These are phyloP conservation scores for Verticillium dahliae DNA, from an alignment of 2,329 filamentous ascomycete species.

Conservation along the genomic window DNA sequence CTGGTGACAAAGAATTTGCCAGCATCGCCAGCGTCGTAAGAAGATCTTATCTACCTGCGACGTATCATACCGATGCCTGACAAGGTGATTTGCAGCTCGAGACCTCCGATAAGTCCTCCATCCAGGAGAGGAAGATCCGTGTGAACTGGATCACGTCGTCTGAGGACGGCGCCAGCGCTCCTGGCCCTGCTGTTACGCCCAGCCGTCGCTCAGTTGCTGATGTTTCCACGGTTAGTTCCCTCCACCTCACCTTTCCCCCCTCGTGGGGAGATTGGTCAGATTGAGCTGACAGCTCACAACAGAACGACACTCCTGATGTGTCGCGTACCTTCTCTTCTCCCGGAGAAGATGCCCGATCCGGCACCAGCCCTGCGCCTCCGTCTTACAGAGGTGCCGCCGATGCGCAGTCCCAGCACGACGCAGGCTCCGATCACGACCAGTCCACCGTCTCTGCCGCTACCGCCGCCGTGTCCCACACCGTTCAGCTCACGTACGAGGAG, in stretches of 20 bases:
- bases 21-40: conserved; percentile 51
- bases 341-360: conserved; percentile 19
- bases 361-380: conserved; percentile 22
- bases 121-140: conserved; percentile 93
- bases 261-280: too few species aligned
- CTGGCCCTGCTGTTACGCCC: conserved; percentile 27
- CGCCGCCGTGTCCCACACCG: conserved; percentile 37
- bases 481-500: conserved; percentile 45
- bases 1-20: conserved; percentile 73
- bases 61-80: conserved; percentile 3
- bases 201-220: conserved; percentile 31
- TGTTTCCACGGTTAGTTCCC: conserved; percentile 12
- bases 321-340: conserved; percentile 40
- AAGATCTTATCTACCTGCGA: conserved; percentile 9
- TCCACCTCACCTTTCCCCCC: not conserved
- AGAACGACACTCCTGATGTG: conserved; percentile 35
- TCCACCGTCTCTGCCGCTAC: conserved; percentile 33
- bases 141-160: conserved; percentile 70
- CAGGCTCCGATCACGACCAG: conserved; percentile 19
- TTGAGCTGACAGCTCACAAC: not conserved
- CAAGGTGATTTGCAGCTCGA: conserved; percentile 54
- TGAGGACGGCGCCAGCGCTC: conserved; percentile 30
- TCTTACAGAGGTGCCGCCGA: conserved; percentile 6
- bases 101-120: conserved; percentile 67
- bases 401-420: conserved; percentile 21